These are phyloP conservation scores for Botrytis elliptica DNA, from an alignment of 2,329 filamentous ascomycete species.

Conservation along the genomic window DNA sequence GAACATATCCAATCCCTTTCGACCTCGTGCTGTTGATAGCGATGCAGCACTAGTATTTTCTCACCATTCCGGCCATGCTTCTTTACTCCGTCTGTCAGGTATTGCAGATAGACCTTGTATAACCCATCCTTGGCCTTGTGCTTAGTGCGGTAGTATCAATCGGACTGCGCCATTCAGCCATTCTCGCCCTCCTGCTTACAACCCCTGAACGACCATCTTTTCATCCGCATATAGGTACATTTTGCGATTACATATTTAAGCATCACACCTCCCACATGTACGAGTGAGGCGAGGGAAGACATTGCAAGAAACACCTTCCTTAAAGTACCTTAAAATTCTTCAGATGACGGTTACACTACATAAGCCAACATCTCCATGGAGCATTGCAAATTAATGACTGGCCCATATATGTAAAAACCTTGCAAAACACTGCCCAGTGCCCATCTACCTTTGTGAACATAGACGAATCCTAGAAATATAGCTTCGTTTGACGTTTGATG, in stretches of 20 bases:
- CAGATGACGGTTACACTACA: neutral
- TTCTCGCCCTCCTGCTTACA: neutral
- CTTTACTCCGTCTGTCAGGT: neutral
- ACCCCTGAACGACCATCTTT: neutral
- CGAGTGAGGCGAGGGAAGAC: neutral
- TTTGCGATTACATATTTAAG: neutral
- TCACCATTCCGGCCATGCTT: neutral
- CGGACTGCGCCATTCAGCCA: constrained; percentile 3
- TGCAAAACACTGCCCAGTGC: constrained; percentile 3
- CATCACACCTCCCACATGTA: neutral
- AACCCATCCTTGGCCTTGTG: constrained; percentile 4
- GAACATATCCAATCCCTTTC: neutral
- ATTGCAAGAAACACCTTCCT: neutral
- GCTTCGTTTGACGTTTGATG: neutral
- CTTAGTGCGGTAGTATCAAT: neutral
- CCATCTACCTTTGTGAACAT: neutral
- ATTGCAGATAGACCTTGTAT: neutral
- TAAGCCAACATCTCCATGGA: neutral
- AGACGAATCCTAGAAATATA: neutral
- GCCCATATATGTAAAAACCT: neutral
- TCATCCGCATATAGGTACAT: neutral
- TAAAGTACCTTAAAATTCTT: neutral
- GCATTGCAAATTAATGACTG: neutral
- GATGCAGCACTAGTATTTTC: constrained; percentile 1
- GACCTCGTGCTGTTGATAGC: constrained; percentile 4